phyloP scores from a whole-genome alignment of 495 filamentous ascomycete species.

The Neurospora africana region DNA sequence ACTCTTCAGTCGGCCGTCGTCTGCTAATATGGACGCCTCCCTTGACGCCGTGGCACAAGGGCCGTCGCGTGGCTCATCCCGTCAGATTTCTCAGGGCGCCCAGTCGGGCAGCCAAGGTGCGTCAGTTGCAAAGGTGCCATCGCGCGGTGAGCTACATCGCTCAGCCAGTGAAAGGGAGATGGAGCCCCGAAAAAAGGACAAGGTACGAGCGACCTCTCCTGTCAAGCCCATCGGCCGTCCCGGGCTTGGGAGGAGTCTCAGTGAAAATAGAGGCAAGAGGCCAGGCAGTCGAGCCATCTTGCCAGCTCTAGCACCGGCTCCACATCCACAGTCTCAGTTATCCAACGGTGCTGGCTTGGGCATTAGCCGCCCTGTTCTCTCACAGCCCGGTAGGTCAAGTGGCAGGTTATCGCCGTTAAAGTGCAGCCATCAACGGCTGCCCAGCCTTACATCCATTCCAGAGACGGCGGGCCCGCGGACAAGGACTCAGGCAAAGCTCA shows the following conservation, averaged over 20 bases:
- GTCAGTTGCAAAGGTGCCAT: constrained; percentile 15
- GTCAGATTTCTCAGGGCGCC: constrained; percentile 12
- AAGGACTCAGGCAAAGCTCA: constrained; percentile 53
- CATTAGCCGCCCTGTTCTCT: constrained; percentile 22
- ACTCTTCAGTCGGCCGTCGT: constrained; percentile 35
- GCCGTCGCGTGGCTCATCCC: constrained; percentile 16
- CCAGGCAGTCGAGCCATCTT: constrained; percentile 19
- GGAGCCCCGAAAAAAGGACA: constrained; percentile 27
- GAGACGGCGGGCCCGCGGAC: constrained; percentile 33
- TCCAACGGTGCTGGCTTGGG: constrained; percentile 12
- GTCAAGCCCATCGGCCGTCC: constrained; percentile 40
- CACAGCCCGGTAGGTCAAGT: constrained; percentile 26
- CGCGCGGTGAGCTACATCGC: constrained; percentile 28
- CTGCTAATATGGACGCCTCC: constrained; percentile 29
- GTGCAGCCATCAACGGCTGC: constrained; percentile 28
- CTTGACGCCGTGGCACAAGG: constrained; percentile 24
- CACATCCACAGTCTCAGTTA: constrained; percentile 12
- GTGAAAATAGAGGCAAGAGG: constrained; percentile 37
- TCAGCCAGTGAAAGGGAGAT: constrained; percentile 32
- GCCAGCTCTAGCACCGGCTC: constrained; percentile 26
- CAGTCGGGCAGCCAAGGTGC: constrained; percentile 7
- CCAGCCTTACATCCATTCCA: constrained; percentile 41
- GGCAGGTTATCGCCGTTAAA: constrained; percentile 43
- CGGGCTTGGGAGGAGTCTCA: constrained; percentile 51
- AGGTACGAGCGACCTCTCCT: constrained; percentile 43